Evolutionary conservation across 257 asterid species (phyloP), one percentile per base, ranked within the genome.

Genomic region (Craterostigma plantagineum): DNA sequence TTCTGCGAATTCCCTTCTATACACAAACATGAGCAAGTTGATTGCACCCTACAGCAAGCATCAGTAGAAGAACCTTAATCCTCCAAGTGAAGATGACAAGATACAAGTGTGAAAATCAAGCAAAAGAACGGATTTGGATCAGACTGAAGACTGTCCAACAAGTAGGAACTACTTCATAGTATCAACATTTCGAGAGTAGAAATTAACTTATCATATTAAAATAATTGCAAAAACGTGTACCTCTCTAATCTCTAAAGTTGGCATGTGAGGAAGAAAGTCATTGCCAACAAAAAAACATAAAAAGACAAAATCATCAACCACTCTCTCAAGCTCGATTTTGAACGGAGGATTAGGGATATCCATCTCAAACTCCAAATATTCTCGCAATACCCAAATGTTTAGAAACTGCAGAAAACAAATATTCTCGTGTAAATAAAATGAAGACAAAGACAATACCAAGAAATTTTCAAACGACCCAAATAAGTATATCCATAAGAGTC

Each of bases 181-280:
- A 33, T 34, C 48, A 40, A 42, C 18, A 56, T 47, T 34, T 48
- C 59, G 8, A 34, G 45, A 54, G 38, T 17, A 42, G 43, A n/a
- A 48, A 35, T 41, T 36, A 36, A 43, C 36, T 15, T 16, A 40
- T 14, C 15, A 34, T 11, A 35, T 41, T 46, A 23, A 51, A 33
- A 38, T 18, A 13, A 49, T 42, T 14, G 40, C 46, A 43, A 34
- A 58, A 45, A 48, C 51, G 54, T 52, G 59, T 72, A 85, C 95
- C 98, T 90, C 98, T 71, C 98, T 80, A 55, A 87, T 87, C 60
- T 90, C 93, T 40, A 90, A 57, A 8, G 95, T 87, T 49, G 95
- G 98, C 95, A 90, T 83, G 56, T 90, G 98, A 43, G 98, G 98
- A 61, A 90, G 95, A 64, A 90, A 90, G 68, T 90, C 98, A 34